These are phyloP conservation scores for Aspergillus viridinutans DNA, from an alignment of 2,329 filamentous ascomycete genomes.

Conservation along the genomic window DNA sequence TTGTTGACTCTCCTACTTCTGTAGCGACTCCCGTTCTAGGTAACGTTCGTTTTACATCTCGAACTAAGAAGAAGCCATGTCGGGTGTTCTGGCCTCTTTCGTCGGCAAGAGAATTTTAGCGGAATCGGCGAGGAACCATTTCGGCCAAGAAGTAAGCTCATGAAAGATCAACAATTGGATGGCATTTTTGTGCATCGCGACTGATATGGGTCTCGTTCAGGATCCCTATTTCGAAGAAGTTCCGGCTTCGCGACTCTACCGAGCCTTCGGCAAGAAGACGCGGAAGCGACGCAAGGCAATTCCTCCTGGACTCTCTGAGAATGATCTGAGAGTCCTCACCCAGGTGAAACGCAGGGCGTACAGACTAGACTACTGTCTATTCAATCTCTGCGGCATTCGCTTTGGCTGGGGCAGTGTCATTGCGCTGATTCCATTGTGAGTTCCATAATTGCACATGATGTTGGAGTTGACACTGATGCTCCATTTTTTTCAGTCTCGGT, in stretches of 20 bases:
- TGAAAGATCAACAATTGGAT: conserved; percentile 2
- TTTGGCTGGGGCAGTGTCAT: conserved; percentile 90
- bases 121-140: conserved; percentile 38
- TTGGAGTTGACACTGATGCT: background rate
- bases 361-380: conserved; percentile 76
- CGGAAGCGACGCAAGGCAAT: conserved; percentile 84
- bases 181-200: background rate
- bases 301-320: conserved; percentile 73
- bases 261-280: conserved; percentile 63
- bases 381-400: conserved; percentile 72
- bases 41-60: background rate
- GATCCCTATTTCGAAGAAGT: conserved; percentile 88
- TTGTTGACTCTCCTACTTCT: background rate
- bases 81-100: conserved; percentile 22
- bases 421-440: conserved; percentile 75
- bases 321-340: conserved; percentile 78
- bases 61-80: conserved; percentile 20
- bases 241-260: conserved; percentile 65
- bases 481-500: conserved; percentile 55
- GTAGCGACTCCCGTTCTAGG: conserved; percentile 1
- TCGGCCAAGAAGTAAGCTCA: conserved; percentile 37
- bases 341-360: conserved; percentile 84
- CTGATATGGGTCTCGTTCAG: conserved; percentile 42
- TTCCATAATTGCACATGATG: conserved; percentile 20
- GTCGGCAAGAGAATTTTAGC: conserved; percentile 33